Evolutionary conservation across 2,329 filamentous ascomycete species (phyloP).

Genomic region (Alternaria sp.): DNA sequence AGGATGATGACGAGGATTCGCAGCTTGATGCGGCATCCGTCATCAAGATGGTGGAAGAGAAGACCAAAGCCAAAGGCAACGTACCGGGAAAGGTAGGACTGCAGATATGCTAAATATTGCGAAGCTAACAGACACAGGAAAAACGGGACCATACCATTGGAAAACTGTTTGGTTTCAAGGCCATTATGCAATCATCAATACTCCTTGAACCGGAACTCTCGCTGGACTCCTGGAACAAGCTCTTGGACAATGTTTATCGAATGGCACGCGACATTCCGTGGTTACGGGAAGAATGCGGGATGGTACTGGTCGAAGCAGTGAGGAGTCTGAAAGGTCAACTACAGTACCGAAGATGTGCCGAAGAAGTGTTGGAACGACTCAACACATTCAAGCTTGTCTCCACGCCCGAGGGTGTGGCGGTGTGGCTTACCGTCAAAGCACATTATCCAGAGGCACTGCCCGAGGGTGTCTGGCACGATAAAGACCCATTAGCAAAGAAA

Average conservation of each 20-base stretch:
- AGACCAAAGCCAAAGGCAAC: constrained; percentile 61
- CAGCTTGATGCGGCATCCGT: constrained; percentile 53
- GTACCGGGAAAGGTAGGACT: constrained; percentile 61
- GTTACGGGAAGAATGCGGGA: constrained; percentile 87
- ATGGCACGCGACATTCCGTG: constrained; percentile 84
- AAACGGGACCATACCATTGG: constrained; percentile 86
- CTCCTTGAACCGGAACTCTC: constrained; percentile 67
- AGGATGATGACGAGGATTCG: constrained; percentile 41
- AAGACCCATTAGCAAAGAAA: constrained; percentile 75
- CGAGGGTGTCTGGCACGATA: constrained; percentile 74
- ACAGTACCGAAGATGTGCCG: constrained; percentile 64
- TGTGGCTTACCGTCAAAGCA: constrained; percentile 79
- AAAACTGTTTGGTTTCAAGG: constrained; percentile 85
- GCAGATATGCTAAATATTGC: not conserved
- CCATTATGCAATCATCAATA: constrained; percentile 80
- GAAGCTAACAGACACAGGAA: constrained; percentile 66
- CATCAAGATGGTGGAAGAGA: constrained; percentile 61
- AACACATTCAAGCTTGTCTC: constrained; percentile 72
- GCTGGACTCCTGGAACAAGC: constrained; percentile 66
- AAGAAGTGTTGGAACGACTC: constrained; percentile 69
- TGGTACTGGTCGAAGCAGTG: constrained; percentile 78
- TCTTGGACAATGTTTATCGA: constrained; percentile 77
- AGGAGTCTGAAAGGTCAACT: constrained; percentile 59
- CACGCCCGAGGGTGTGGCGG: constrained; percentile 86
- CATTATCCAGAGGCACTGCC: constrained; percentile 71